Conservation (phyloP, 352 stramenopile genomes). For the Globisporangium abappressorium region DNA sequence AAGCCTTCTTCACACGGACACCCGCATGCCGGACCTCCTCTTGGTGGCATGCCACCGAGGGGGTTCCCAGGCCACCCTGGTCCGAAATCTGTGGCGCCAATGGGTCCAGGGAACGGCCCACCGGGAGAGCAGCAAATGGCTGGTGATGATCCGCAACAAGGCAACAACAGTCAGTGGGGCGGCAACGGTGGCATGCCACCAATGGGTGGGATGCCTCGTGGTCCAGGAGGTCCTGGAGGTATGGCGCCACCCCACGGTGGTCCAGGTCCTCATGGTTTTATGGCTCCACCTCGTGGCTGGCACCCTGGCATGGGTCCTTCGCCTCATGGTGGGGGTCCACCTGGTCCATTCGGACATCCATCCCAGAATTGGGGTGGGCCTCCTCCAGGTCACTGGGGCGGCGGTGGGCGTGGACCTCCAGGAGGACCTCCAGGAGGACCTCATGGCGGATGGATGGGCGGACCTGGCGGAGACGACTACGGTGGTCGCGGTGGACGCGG, state of each 20-base stretch:
- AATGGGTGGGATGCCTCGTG: constrained; percentile 21
- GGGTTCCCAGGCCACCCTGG: constrained; percentile 10
- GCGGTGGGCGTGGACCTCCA: constrained; percentile 35
- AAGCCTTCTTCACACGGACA: constrained; percentile 10
- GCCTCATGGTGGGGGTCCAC: constrained; percentile 16
- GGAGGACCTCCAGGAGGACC: constrained; percentile 31
- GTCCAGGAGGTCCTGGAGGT: constrained; percentile 20
- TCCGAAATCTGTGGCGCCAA: constrained; percentile 6
- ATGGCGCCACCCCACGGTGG: constrained; percentile 7
- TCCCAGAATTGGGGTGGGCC: constrained; percentile 35
- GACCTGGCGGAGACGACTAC: constrained; percentile 20
- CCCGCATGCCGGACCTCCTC: constrained; percentile 7
- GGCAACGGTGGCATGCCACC: constrained; percentile 10
- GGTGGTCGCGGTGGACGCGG: constrained; percentile 29
- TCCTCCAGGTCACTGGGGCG: constrained; percentile 42
- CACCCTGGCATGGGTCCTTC: constrained; percentile 69
- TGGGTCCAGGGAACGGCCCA: constrained; percentile 6
- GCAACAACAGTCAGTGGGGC: constrained; percentile 22
- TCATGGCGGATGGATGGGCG: constrained; percentile 49
- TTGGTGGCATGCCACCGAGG: constrained; percentile 27
- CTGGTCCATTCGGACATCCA: constrained; percentile 31
- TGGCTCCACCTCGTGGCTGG: constrained; percentile 62
- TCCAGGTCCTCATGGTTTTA: constrained; percentile 40
- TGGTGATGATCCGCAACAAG: constrained; percentile 3
- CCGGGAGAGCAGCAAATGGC: not conserved